Evolutionary conservation across 352 stramenopile genomes (phyloP), one percentile per base, ranked within the genome.

Genomic region (Chrysophaeum taylorii): DNA sequence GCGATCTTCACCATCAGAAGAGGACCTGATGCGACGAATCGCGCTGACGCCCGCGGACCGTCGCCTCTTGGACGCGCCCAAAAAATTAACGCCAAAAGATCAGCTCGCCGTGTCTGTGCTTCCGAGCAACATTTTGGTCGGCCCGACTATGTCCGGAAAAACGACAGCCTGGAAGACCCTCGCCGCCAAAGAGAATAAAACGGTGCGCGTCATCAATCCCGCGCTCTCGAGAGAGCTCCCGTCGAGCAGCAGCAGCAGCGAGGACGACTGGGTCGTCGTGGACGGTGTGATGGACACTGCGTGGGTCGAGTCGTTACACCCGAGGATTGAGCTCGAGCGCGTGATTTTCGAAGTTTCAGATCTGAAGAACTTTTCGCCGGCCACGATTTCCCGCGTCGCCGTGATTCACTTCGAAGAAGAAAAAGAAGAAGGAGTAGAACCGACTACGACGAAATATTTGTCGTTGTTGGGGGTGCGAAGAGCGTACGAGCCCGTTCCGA

Each of bases 121-220:
- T n/a, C n/a, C n/a, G n/a, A n/a, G n/a, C 33, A 89, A 97, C 61
- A 97, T 97, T 92, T 84, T 97, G 0, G 92, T 97, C 0, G 90
- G 92, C 0, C 81, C 88, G 25, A 93, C 91, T 12, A 82, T 91
- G 27, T 85, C 84, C 27, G 91, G 92, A n/a, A 96, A 96, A 70
- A 90, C 84, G 0, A 90, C 81, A 63, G 92, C 92, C 16, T 91
- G 88, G 21, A 87, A 93, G 27, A 91, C 89, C 0, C 76, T 97
- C 9, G 88, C 87, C n/a, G n/a, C n/a, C n/a, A n/a, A n/a, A n/a
- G n/a, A n/a, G n/a, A 74, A 82, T 38, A 81, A 80, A 23, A 54
- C 67, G n/a, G n/a, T n/a, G n/a, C n/a, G n/a, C n/a, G n/a, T n/a
- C n/a, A n/a, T n/a, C n/a, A n/a, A n/a, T n/a, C n/a, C n/a, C n/a